Base-by-base conservation (phyloP, 2,329 filamentous ascomycete genomes). In the Periconia sp. region DNA sequence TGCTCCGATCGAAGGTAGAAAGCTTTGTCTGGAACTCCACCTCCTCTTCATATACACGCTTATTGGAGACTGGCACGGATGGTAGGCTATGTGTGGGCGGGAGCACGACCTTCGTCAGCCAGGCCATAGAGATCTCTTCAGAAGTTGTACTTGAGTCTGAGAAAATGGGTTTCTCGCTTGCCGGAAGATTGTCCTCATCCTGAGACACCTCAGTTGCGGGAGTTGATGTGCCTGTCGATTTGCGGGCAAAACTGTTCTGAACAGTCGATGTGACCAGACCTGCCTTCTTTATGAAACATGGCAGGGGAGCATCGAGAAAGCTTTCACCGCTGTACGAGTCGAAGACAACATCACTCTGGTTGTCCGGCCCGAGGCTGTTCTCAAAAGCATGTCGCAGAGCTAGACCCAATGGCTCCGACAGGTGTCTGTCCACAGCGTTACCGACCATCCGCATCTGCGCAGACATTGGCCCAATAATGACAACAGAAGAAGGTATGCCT, bases 341-440 rank as follows among this genome's bases (percentile, higher is more conserved):
- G 8, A 27, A 27, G 23, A 27, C 23, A 3, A 27, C 35, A 40
- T 40, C 35, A 40, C 17, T 15, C 35, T 15, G 35, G 7, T 6
- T 18, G 6, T 37, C 15, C 3, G 17, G 3, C 10, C 41, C 9
- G 3, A 18, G 11, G 31, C 43, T 41, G 9, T 45, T 27, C 11
- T 57, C 50, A 1, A 60, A 18, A 0, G 62, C 62, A 13, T 54
- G 31, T 7, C 60, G 53, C 13, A 92, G 74, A 10, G 80, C 76
- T 5, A 89, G 64, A 0, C 90, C 90, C 1, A 92, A 68, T 0
- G 85, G 84, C 17, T 91, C 71, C 0, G 89, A 83, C 1, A 90
- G 82, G 20, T 84, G 82, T 9, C 89, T 77, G 2, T 89, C 84
- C 0, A 95, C 90, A 27, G 86, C 90, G 69, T 95, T 95, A 0